Evolutionary conservation across 2,329 filamentous ascomycete species (phyloP), one percentile per base, ranked within the genome.

Genomic region (Lachnellula occidentalis): DNA sequence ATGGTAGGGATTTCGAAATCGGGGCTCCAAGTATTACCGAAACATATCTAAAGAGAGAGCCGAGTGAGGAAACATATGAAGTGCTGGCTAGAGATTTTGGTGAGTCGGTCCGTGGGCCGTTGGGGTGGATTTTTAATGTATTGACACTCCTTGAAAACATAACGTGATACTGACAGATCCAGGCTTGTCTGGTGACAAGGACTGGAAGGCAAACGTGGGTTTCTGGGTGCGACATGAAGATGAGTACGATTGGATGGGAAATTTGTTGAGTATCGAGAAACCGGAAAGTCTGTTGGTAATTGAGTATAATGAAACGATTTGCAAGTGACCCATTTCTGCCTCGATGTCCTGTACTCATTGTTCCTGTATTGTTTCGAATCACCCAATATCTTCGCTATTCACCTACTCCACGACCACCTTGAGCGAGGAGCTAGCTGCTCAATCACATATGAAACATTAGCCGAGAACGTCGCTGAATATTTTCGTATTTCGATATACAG

Each of bases 241-340:
- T 2, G 70, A n/a, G 55, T 76, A 68, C 58, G 65, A 71, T 11
- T 73, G 71, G 71, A 54, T 73, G 15, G 62, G 71, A 11, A 59
- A 53, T 14, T 51, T 66, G 19, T 50, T 67, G 24, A 61, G 58
- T 4, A 50, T 63, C 6, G 54, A 64, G 41, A 63, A 67, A 53
- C 56, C 65, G 45, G 59, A 58, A 14, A 51, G 65, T 53, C 50
- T 68, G 41, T 58, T 68, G 17, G 63, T 55, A 14, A 51, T 55
- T 6, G 60, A 64, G 42, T 61, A 65, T 41, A 63, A 63, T 36
- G 54, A 65, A 68, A 49, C 59, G 66, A 60, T 58, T 69, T 57
- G 64, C 58, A 43, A 43, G 59, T 73, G 12, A 69, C 73, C 73
- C 15, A 17, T 15, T 17, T 39, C 17, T 39, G 57, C 60, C 69